A percentile compares a stretch with the other conserved stretches of the same genome.
phyloP scores from a whole-genome alignment of 2,329 filamentous ascomycete genomes.

The Neonectria sp. region DNA sequence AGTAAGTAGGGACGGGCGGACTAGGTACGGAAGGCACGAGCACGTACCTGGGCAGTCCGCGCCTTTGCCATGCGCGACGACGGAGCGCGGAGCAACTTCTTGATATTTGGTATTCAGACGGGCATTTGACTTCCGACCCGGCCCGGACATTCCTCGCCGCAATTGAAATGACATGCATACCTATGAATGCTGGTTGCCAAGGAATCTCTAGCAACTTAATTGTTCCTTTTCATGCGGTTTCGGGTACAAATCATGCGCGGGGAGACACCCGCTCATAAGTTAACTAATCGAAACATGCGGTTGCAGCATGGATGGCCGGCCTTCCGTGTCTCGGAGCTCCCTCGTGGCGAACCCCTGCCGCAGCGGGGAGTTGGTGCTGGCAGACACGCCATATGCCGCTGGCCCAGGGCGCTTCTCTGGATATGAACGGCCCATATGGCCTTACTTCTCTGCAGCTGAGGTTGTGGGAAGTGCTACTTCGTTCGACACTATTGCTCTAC shows the following conservation, averaged over 20 bases:
- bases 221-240: not conserved
- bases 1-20: not conserved
- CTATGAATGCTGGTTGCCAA: not conserved
- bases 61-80: not conserved
- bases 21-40: not conserved
- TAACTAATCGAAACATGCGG: constrained; percentile 19
- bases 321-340: constrained; percentile 27
- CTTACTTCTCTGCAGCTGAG: not conserved
- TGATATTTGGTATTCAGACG: not conserved
- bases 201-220: not conserved
- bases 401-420: not conserved
- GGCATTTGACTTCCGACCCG: constrained; percentile 4
- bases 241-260: constrained; percentile 3
- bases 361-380: not conserved
- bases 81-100: constrained; percentile 1
- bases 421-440: not conserved
- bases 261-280: not conserved
- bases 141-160: constrained; percentile 11
- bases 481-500: not conserved
- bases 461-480: not conserved
- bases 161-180: constrained; percentile 12
- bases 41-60: not conserved
- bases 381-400: constrained; percentile 22
- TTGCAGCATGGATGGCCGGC: constrained; percentile 19
- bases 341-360: constrained; percentile 16